Conservation (phyloP, 1,284 basidiomycete genomes). For the Meripilus lineatus region DNA sequence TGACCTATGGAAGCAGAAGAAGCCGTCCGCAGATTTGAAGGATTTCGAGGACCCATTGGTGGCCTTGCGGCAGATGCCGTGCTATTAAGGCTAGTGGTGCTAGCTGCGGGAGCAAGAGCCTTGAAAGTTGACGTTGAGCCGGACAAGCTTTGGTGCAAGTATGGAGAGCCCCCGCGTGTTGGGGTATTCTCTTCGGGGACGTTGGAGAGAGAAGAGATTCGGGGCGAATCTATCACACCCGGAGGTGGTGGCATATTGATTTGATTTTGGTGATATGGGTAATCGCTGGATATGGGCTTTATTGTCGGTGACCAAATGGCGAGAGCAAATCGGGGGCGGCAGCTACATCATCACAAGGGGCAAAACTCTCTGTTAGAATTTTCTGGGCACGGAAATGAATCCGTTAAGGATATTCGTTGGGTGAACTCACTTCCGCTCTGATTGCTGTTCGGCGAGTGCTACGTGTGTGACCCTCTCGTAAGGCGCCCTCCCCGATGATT, state of each 20-base stretch:
- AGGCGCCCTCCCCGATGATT: no score
- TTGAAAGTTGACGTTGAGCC: slow-evolving; percentile 28
- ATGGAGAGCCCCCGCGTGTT: slow-evolving; percentile 21
- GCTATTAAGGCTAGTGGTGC: slow-evolving; percentile 26
- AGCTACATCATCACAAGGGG: no score
- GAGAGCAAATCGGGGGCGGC: no score
- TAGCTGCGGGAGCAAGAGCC: slow-evolving; percentile 9
- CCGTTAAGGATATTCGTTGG: no score
- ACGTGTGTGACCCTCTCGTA: no score
- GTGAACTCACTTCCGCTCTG: slow-evolving; percentile 4
- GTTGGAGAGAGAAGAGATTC: slow-evolving; percentile 29
- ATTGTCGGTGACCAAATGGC: no score
- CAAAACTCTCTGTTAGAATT: no score
- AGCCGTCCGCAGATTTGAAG: slow-evolving; percentile 16
- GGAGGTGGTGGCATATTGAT: no score
- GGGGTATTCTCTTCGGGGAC: slow-evolving; percentile 36
- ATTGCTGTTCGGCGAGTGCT: no score
- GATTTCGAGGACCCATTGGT: slow-evolving; percentile 15
- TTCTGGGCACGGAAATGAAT: no score
- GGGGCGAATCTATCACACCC: slow-evolving; percentile 25
- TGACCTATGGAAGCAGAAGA: slow-evolving; percentile 17
- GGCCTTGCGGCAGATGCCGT: slow-evolving; percentile 14
- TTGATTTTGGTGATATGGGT: no score
- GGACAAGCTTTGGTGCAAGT: slow-evolving; percentile 25
- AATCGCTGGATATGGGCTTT: no score